A percentile compares a stretch with the other conserved stretches of the same genome.
phyloP scores from a whole-genome alignment of 139 green algal species.

The Chlorella sp. region DNA sequence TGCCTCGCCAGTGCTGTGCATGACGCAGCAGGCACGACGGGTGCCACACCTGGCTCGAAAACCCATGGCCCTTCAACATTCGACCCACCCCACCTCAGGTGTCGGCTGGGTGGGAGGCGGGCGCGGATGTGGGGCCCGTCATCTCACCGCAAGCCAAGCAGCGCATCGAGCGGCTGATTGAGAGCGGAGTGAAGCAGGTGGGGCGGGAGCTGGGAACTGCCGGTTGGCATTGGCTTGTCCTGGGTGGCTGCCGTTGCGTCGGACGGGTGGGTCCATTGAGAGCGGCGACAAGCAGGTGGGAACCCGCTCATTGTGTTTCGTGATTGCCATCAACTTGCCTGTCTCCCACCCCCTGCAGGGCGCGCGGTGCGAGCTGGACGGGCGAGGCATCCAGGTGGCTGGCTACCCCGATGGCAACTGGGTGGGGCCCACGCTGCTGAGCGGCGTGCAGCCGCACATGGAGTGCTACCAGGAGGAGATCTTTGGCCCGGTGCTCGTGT shows the following conservation, averaged over 20 bases:
- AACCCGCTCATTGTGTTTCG: too few species aligned
- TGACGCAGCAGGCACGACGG: too few species aligned
- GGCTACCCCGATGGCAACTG: conserved; percentile 92
- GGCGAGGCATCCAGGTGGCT: conserved; percentile 69
- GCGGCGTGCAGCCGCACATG: conserved; percentile 82
- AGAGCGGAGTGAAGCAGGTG: conserved; percentile 66
- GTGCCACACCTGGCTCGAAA: too few species aligned
- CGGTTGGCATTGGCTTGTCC: too few species aligned
- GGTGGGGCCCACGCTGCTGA: conserved; percentile 92
- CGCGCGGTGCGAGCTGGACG: conserved; percentile 80
- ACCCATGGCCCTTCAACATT: too few species aligned
- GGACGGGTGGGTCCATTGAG: too few species aligned
- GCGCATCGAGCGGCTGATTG: conserved; percentile 80
- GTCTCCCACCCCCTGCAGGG: conserved; percentile 46
- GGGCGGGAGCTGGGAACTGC: background rate
- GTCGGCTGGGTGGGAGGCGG: conserved; percentile 77
- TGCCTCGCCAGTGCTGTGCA: too few species aligned
- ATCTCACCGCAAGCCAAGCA: conserved; percentile 77
- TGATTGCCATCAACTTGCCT: too few species aligned
- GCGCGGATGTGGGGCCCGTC: conserved; percentile 90
- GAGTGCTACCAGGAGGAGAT: conserved; percentile 95
- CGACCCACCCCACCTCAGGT: conserved; percentile 72
- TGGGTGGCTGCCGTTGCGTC: too few species aligned
- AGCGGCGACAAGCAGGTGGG: conserved; percentile 66
- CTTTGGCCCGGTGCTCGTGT: conserved; percentile 94